Conservation (phyloP, 2,329 filamentous ascomycete genomes). For the Penicillium thymicola region DNA sequence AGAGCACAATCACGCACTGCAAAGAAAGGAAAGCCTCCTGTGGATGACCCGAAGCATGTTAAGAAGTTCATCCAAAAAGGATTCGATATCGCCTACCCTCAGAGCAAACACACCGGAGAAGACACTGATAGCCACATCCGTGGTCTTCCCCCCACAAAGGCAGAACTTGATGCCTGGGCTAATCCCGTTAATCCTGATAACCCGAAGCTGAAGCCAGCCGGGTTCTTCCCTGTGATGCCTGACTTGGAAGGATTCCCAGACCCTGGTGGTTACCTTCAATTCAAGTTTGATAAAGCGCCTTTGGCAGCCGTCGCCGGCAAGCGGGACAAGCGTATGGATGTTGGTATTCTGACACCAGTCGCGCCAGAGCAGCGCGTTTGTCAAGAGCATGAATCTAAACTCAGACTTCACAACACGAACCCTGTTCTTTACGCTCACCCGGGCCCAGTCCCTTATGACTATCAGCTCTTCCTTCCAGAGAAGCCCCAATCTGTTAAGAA, state of each 20-base stretch:
- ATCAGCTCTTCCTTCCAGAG: slow-evolving; percentile 58
- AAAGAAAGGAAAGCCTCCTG: slow-evolving; percentile 37
- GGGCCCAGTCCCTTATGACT: slow-evolving; percentile 55
- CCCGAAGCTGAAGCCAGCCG: slow-evolving; percentile 55
- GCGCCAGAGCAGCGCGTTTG: slow-evolving; percentile 48
- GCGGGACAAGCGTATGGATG: slow-evolving; percentile 60
- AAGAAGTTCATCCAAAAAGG: slow-evolving; percentile 60
- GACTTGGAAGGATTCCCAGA: slow-evolving; percentile 60
- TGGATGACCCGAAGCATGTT: slow-evolving; percentile 60
- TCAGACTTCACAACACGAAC: slow-evolving; percentile 48
- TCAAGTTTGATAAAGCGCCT: slow-evolving; percentile 62
- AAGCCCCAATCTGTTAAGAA: slow-evolving; percentile 46
- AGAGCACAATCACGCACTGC: slow-evolving; percentile 24
- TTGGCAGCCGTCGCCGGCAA: slow-evolving; percentile 45
- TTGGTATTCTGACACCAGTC: slow-evolving; percentile 55
- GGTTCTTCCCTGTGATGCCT: slow-evolving; percentile 59
- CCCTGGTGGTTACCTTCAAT: slow-evolving; percentile 56
- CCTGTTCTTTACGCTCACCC: slow-evolving; percentile 51
- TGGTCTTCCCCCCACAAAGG: slow-evolving; percentile 52
- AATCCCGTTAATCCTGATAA: slow-evolving; percentile 59
- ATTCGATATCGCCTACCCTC: slow-evolving; percentile 63
- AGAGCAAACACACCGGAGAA: slow-evolving; percentile 57
- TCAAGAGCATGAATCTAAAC: slow-evolving; percentile 49
- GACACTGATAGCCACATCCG: slow-evolving; percentile 53
- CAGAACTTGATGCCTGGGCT: slow-evolving; percentile 59